Evolutionary conservation across 768 basidiomycete species (phyloP).

Genomic region (Asterophora parasitica): DNA sequence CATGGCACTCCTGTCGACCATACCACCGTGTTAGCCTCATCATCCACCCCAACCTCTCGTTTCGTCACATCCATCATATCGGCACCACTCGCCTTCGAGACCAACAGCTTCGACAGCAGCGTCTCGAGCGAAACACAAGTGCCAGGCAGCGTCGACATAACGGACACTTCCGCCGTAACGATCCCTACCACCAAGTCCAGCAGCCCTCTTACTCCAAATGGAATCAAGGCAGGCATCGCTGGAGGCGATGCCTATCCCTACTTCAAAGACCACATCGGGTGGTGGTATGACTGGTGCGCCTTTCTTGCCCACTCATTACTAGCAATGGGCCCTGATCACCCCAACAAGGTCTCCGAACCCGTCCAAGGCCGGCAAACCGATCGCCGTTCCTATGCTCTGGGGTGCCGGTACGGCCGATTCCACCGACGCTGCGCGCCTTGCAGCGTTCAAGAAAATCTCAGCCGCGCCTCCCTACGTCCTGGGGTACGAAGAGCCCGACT

Average conservation of each 20-base stretch:
- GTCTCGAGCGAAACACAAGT: background rate
- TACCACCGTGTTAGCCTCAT: background rate
- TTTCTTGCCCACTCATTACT: no score
- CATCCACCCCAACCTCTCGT: background rate
- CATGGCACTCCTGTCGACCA: background rate
- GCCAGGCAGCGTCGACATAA: background rate
- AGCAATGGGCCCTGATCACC: background rate
- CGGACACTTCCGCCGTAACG: conserved; percentile 6
- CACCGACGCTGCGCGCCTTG: conserved; percentile 34
- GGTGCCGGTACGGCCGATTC: conserved; percentile 36
- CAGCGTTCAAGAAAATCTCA: conserved; percentile 30
- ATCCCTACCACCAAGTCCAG: conserved; percentile 9
- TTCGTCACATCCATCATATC: conserved; percentile 4
- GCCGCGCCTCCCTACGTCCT: conserved; percentile 34
- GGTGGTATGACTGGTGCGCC: conserved; percentile 46
- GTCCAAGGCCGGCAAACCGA: conserved; percentile 32
- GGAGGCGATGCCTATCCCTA: conserved; percentile 38
- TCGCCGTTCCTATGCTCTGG: conserved; percentile 46
- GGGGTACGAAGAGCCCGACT: conserved; percentile 46
- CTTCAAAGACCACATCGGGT: conserved; percentile 39
- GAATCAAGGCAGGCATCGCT: conserved; percentile 42
- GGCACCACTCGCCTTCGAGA: background rate
- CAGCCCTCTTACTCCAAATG: conserved; percentile 33
- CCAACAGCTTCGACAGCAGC: background rate
- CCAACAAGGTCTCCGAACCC: conserved; percentile 36